Conservation (phyloP, 441 rosid genomes). For the Manihot esculenta region DNA sequence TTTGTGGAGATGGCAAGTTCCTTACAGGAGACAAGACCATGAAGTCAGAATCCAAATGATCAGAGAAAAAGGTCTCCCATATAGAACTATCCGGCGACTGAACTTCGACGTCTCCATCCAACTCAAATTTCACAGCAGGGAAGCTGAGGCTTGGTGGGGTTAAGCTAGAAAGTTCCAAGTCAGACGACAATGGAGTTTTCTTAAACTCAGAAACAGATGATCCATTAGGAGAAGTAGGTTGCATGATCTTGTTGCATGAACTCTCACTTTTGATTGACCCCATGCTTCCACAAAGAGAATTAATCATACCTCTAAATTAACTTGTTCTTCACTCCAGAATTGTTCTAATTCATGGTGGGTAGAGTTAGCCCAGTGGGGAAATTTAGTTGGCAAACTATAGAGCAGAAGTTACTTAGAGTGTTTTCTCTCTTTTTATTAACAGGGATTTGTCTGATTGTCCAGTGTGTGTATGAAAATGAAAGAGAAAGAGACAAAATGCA, state of each 20-base stretch:
- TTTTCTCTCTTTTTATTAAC: slow-evolving; percentile 25
- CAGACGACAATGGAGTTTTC: slow-evolving; percentile 28
- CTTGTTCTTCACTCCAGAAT: background rate
- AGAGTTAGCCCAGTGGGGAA: too few relatives aligned
- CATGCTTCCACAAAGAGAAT: slow-evolving; percentile 42
- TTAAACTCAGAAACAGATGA: slow-evolving; percentile 32
- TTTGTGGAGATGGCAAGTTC: slow-evolving; percentile 38
- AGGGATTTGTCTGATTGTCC: slow-evolving; percentile 17
- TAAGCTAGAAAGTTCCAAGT: slow-evolving; percentile 34
- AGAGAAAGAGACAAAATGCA: slow-evolving; percentile 22
- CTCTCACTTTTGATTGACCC: slow-evolving; percentile 42
- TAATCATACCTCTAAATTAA: slow-evolving; percentile 23
- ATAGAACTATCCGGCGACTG: slow-evolving; percentile 53
- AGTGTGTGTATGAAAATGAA: slow-evolving; percentile 12
- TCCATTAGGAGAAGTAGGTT: slow-evolving; percentile 32
- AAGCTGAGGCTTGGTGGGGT: slow-evolving; percentile 50
- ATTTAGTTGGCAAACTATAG: background rate
- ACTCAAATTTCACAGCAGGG: slow-evolving; percentile 42
- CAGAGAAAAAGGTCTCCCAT: slow-evolving; percentile 58
- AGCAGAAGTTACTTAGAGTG: slow-evolving; percentile 1
- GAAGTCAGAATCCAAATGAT: slow-evolving; percentile 54
- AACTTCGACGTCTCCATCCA: slow-evolving; percentile 50
- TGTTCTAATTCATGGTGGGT: too few relatives aligned
- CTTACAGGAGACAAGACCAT: slow-evolving; percentile 60
- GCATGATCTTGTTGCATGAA: slow-evolving; percentile 25